These are phyloP conservation scores for Dryas drummondii DNA, from an alignment of 306 rosid genomes.

Conservation along the genomic window DNA sequence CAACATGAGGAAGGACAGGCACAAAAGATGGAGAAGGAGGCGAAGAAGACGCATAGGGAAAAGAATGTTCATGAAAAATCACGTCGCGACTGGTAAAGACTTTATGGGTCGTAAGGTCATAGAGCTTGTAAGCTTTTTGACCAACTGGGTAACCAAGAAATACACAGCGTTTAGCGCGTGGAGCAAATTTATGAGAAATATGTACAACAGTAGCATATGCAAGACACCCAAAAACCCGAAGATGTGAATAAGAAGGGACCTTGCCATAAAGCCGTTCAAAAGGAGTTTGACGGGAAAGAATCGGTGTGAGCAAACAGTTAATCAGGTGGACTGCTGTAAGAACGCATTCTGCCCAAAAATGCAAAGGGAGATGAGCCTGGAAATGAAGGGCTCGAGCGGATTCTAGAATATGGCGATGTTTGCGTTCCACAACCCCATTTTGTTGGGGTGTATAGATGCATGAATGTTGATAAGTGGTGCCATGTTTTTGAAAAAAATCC, in stretches of 20 bases:
- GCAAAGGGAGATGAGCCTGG: neutral
- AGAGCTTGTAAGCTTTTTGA: neutral
- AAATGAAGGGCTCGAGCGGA: neutral
- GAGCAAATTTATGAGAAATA: neutral
- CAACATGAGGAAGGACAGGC: too few relatives aligned
- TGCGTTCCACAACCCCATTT: neutral
- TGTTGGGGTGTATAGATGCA: conserved; percentile 7
- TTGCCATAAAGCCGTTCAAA: neutral
- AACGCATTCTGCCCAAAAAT: neutral
- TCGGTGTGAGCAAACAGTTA: neutral
- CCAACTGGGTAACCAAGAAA: neutral
- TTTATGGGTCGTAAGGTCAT: neutral
- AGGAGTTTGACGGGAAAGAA: neutral
- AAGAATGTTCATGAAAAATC: neutral
- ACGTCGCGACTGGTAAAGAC: neutral
- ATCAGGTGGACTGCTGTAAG: neutral
- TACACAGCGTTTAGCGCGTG: neutral
- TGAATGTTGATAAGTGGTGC: neutral
- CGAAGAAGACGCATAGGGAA: too few relatives aligned
- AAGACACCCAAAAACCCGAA: neutral
- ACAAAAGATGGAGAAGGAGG: too few relatives aligned
- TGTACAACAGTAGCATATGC: neutral
- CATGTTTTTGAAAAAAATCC: neutral
- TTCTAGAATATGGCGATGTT: neutral
- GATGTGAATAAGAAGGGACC: neutral